Evolutionary conservation across 208 protist genomes (phyloP), one percentile per base, ranked within the genome.

Genomic region (Wallacemonas collosoma): DNA sequence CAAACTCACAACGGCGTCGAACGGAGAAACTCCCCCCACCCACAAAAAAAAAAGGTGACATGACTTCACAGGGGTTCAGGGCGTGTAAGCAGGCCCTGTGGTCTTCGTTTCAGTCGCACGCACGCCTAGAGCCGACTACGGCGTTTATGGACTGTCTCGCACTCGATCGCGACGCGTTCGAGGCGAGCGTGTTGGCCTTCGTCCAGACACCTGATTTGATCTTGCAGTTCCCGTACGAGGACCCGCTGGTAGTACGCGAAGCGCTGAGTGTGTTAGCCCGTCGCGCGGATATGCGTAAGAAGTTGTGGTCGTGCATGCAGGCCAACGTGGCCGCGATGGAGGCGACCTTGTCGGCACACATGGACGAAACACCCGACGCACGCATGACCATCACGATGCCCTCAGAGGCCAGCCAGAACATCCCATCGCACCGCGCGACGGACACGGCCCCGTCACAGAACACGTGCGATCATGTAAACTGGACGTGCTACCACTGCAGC

Each of bases 21-120:
- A 26, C 26, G 26, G 26, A 26, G 26, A 26, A 26, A 26, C 26
- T 26, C 26, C 26, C 0, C 26, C 26, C 17, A 12, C 41, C 36
- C 9, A 60, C 38, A 57, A 54, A 14, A 57, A 41, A 50, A 14
- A 58, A 11, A 61, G 44, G 26, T 48, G 39, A 14, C 8, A 71
- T 71, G 66, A 58, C 66, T 4, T 48, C 66, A n/a, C 51, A 58
- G 39, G 66, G 66, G 1, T 71, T 71, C 40, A 55, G 48, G 57
- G 44, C 39, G 36, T 80, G 68, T 61, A 85, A 76, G 64, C 73
- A 83, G 54, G 45, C 74, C n/a, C 50, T 88, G 2, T 88, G 83
- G 83, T 73, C 76, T 15, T 71, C 82, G 36, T 90, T 87, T 65
- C 65, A 83, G 40, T 55, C 65, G 4, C 74, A 89, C 71, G 47